Evolutionary conservation across 768 basidiomycete species (phyloP).

Genomic region (Suillus bovinus): DNA sequence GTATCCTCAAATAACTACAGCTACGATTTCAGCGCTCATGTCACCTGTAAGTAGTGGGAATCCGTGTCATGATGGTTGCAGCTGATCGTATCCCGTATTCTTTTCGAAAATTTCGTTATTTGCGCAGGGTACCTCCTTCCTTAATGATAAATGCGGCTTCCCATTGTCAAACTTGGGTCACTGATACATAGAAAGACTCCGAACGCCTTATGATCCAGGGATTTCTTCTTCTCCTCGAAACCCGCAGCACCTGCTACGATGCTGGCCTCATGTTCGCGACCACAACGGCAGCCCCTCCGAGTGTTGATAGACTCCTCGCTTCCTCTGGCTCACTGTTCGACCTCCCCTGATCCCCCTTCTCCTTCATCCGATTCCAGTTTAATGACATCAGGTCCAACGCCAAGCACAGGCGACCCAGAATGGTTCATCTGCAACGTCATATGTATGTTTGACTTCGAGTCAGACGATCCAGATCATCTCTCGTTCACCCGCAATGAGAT

Average conservation of each 20-base stretch:
- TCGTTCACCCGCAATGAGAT: conserved; percentile 68
- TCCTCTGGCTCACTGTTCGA: conserved; percentile 36
- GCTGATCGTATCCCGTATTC: conserved; percentile 13
- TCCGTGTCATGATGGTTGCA: conserved; percentile 14
- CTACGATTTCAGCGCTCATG: not conserved
- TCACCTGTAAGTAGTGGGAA: conserved; percentile 5
- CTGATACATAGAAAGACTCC: not conserved
- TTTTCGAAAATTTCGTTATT: not conserved
- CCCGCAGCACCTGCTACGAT: conserved; percentile 7
- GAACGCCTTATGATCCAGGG: not conserved
- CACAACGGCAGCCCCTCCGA: conserved; percentile 22
- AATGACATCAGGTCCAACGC: conserved; percentile 24
- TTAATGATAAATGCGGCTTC: not conserved
- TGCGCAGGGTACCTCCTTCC: conserved; percentile 36
- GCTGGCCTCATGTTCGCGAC: conserved; percentile 1
- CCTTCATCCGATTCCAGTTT: conserved; percentile 7
- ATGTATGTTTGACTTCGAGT: conserved; percentile 68
- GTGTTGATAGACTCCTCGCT: conserved; percentile 38
- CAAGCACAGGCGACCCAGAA: conserved; percentile 33
- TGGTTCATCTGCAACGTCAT: conserved; percentile 42
- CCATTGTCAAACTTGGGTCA: not conserved
- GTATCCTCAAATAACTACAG: not conserved
- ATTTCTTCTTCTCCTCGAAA: not conserved
- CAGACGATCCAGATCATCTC: conserved; percentile 61
- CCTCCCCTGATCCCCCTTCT: conserved; percentile 29